A percentile compares a stretch with the other conserved stretches of the same genome.
Conservation (phyloP, 1,284 basidiomycete genomes). For the Sanghuangporus weigelae region DNA sequence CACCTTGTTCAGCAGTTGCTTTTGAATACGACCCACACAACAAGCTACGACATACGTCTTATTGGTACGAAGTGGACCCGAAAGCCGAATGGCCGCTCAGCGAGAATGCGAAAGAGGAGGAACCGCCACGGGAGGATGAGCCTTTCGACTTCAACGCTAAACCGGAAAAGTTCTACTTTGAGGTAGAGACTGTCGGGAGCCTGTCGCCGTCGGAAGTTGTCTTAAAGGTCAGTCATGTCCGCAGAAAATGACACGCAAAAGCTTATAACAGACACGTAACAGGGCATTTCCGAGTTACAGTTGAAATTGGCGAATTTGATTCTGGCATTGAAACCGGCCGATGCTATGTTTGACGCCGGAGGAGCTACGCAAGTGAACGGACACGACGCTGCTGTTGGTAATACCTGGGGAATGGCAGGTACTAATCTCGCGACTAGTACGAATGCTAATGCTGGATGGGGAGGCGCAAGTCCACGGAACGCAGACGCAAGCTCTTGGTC, state of each 20-base stretch:
- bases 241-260: neutral
- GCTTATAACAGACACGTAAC: constrained; percentile 12
- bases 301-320: constrained; percentile 80
- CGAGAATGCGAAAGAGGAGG: constrained; percentile 79
- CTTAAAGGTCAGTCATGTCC: constrained; percentile 53
- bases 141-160: constrained; percentile 85
- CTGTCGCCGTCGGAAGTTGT: constrained; percentile 86
- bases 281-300: constrained; percentile 80
- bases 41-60: constrained; percentile 90
- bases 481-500: constrained; percentile 22
- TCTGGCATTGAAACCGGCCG: constrained; percentile 63
- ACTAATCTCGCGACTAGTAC: neutral
- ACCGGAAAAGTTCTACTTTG: constrained; percentile 85
- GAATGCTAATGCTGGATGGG: constrained; percentile 14
- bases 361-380: constrained; percentile 19
- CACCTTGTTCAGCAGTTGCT: constrained; percentile 89
- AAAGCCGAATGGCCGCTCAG: constrained; percentile 81
- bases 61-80: constrained; percentile 89
- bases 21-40: constrained; percentile 99
- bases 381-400: constrained; percentile 20
- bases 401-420: constrained; percentile 24
- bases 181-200: constrained; percentile 89
- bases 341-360: constrained; percentile 22
- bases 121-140: constrained; percentile 71
- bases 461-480: constrained; percentile 25